Conservation (phyloP, 352 stramenopile genomes). For the Elongisporangium senticosum region DNA sequence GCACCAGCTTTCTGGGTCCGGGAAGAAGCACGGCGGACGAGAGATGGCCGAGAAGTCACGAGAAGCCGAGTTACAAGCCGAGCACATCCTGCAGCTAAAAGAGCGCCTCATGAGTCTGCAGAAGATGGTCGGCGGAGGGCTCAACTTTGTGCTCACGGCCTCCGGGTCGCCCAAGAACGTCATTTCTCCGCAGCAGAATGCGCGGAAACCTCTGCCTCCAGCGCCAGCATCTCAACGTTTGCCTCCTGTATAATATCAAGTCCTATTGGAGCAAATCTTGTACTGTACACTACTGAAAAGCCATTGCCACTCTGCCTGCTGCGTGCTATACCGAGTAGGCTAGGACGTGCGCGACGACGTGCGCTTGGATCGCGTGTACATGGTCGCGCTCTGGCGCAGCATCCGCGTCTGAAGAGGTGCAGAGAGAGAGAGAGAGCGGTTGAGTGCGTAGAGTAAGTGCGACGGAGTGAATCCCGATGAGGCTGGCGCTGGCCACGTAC, state of each 20-base stretch:
- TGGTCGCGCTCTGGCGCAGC: slow-evolving; percentile 70
- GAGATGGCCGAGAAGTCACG: slow-evolving; percentile 47
- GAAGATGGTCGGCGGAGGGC: slow-evolving; percentile 48
- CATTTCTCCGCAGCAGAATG: slow-evolving; percentile 14
- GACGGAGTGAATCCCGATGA: too few species aligned
- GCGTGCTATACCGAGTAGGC: not conserved
- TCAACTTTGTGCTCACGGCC: slow-evolving; percentile 45
- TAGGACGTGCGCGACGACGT: slow-evolving; percentile 12
- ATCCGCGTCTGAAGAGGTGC: slow-evolving; percentile 51
- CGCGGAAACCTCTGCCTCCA: slow-evolving; percentile 27
- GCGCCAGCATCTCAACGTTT: slow-evolving; percentile 36
- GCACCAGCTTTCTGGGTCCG: not conserved
- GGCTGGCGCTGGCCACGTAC: slow-evolving; percentile 19
- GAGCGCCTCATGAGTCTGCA: slow-evolving; percentile 55
- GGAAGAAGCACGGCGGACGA: slow-evolving; percentile 7
- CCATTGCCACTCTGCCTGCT: not conserved
- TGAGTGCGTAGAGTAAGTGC: not conserved
- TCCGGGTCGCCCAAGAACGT: slow-evolving; percentile 23
- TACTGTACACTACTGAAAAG: not conserved
- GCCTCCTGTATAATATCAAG: slow-evolving; percentile 58
- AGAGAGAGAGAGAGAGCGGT: not conserved
- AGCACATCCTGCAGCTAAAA: slow-evolving; percentile 73
- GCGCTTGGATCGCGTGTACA: slow-evolving; percentile 78
- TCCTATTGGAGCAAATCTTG: not conserved
- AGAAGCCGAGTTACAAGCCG: slow-evolving; percentile 59